A percentile compares a stretch with the other conserved stretches of the same genome.
Evolutionary conservation across 2,329 filamentous ascomycete species (phyloP).

Genomic region (Fusarium cyanostomum): DNA sequence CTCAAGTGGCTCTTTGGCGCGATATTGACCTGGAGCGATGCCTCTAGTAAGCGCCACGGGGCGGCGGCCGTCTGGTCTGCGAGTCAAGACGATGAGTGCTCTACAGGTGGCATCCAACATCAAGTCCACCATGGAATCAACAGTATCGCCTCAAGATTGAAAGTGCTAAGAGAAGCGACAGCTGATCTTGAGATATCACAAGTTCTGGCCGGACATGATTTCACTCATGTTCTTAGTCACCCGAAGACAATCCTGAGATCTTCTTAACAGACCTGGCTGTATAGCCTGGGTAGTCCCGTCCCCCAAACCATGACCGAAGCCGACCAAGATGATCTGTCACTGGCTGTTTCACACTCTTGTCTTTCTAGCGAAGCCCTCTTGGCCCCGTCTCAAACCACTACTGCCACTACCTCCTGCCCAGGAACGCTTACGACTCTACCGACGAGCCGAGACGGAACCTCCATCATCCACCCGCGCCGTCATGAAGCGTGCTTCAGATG

Average conservation of each 20-base stretch:
- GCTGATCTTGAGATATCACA: background rate
- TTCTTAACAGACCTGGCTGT: slow-evolving; percentile 5
- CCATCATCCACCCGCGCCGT: slow-evolving; percentile 28
- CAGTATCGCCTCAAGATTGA: background rate
- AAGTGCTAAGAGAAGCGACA: background rate
- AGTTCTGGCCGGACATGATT: background rate
- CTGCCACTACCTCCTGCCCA: slow-evolving; percentile 1
- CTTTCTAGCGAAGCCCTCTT: slow-evolving; percentile 18
- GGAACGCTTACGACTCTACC: slow-evolving; percentile 13
- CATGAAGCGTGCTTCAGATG: slow-evolving; percentile 39
- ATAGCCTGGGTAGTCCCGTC: slow-evolving; percentile 20
- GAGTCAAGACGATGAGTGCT: background rate
- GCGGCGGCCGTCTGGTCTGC: background rate
- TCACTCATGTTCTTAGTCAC: background rate
- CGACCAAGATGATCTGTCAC: slow-evolving; percentile 24
- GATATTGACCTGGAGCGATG: slow-evolving; percentile 14
- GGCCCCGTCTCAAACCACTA: slow-evolving; percentile 29
- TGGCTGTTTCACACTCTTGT: slow-evolving; percentile 24
- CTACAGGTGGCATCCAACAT: too few species aligned
- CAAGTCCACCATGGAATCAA: background rate
- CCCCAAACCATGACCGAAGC: slow-evolving; percentile 14
- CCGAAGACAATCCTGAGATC: background rate
- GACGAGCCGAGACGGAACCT: slow-evolving; percentile 36
- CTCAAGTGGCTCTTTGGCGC: slow-evolving; percentile 2
- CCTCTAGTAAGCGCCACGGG: slow-evolving; percentile 24